phyloP scores from a whole-genome alignment of 495 filamentous ascomycete species.

The Penicillium lagena region DNA sequence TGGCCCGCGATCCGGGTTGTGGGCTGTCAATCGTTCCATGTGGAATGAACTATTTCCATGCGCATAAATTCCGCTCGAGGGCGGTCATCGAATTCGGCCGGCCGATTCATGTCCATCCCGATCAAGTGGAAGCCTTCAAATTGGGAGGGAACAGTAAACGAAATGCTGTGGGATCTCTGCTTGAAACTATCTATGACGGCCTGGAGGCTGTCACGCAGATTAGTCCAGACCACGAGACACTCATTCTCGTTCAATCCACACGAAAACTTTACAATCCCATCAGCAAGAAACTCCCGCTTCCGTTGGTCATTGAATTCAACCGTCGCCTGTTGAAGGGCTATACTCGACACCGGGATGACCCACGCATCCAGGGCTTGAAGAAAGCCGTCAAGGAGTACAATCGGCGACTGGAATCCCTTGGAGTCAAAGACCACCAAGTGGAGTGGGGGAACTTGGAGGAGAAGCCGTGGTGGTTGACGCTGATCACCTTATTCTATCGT shows the following conservation, averaged over 20 bases:
- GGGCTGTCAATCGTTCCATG: conserved; percentile 90
- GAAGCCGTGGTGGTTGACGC: conserved; percentile 57
- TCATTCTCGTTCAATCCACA: conserved; percentile 94
- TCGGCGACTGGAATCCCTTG: conserved; percentile 71
- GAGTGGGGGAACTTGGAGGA: conserved; percentile 69
- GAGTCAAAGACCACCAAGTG: conserved; percentile 90
- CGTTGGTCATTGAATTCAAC: conserved; percentile 92
- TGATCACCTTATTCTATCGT: conserved; percentile 73
- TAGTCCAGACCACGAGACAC: conserved; percentile 87
- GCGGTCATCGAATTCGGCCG: conserved; percentile 92
- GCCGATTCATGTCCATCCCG: conserved; percentile 71
- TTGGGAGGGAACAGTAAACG: conserved; percentile 59
- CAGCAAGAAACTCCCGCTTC: conserved; percentile 86
- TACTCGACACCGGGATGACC: conserved; percentile 82
- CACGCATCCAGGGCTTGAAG: conserved; percentile 69
- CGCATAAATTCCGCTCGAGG: conserved; percentile 94
- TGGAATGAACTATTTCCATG: conserved; percentile 99
- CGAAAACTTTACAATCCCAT: conserved; percentile 87
- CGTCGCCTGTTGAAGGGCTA: conserved; percentile 86
- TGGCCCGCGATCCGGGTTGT: conserved; percentile 76
- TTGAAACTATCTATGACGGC: conserved; percentile 78
- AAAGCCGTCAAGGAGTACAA: conserved; percentile 82
- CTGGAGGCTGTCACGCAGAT: conserved; percentile 86
- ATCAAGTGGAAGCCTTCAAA: conserved; percentile 79
- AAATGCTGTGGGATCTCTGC: conserved; percentile 70